Evolutionary conservation across 768 basidiomycete genomes (phyloP).

Genomic region (Boletus patriciae): DNA sequence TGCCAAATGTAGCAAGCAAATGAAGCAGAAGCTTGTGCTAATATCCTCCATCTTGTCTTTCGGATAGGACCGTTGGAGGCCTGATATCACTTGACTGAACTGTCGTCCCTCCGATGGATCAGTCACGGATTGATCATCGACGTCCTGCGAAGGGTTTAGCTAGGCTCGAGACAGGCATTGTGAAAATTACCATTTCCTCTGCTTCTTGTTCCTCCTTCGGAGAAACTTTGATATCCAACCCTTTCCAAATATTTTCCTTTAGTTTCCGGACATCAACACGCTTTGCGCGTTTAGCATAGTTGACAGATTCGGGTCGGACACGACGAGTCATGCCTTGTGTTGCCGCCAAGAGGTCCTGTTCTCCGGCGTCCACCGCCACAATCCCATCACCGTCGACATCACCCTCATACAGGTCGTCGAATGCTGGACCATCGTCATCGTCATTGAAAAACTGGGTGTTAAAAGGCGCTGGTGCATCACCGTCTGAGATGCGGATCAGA

Average conservation of each 20-base stretch:
- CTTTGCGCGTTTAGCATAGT: constrained; percentile 94
- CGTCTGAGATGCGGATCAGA: constrained; percentile 28
- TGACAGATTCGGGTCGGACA: constrained; percentile 83
- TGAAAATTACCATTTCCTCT: constrained; percentile 51
- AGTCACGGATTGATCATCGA: constrained; percentile 52
- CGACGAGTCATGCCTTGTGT: constrained; percentile 77
- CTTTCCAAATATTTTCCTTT: constrained; percentile 98
- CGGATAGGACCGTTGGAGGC: constrained; percentile 81
- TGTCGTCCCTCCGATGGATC: constrained; percentile 65
- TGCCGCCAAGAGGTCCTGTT: constrained; percentile 85
- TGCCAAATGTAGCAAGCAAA: constrained; percentile 92
- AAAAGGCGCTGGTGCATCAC: constrained; percentile 69
- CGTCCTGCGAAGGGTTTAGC: constrained; percentile 43
- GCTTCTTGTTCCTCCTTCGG: constrained; percentile 39
- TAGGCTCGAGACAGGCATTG: background rate
- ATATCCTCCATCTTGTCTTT: constrained; percentile 96
- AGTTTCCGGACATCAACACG: constrained; percentile 94
- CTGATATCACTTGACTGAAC: constrained; percentile 80
- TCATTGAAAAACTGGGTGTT: constrained; percentile 98
- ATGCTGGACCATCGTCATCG: constrained; percentile 76
- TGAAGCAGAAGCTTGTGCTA: constrained; percentile 99
- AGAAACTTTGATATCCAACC: constrained; percentile 73
- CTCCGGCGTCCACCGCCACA: constrained; percentile 59
- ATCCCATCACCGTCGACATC: constrained; percentile 51
- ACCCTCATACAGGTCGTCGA: constrained; percentile 53